These are phyloP conservation scores for Colletotrichum sp. DNA, from an alignment of 2,329 filamentous ascomycete genomes.

Conservation along the genomic window DNA sequence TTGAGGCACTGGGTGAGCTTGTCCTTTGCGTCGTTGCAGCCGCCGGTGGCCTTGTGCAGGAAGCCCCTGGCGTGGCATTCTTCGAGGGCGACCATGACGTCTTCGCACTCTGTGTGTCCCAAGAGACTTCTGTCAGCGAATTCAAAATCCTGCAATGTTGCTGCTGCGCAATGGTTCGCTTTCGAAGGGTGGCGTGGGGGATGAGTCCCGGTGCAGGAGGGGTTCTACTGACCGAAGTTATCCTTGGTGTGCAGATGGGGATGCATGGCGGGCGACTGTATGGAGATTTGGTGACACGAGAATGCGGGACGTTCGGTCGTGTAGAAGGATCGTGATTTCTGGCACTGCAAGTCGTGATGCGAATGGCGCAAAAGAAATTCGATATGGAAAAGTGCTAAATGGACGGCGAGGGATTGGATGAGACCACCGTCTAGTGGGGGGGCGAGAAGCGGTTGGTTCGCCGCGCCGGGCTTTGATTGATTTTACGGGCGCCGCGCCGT, in stretches of 20 bases:
- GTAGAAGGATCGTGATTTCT: background rate
- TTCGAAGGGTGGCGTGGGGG: background rate
- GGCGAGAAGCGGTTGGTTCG: background rate
- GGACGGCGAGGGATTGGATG: conserved; percentile 7
- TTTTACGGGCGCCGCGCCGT: background rate
- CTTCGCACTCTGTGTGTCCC: conserved; percentile 78
- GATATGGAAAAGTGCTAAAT: conserved; percentile 1
- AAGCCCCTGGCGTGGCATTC: conserved; percentile 95
- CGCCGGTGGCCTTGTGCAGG: conserved; percentile 87
- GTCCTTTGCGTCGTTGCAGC: conserved; percentile 87
- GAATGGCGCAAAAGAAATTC: conserved; percentile 1
- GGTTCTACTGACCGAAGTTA: conserved; percentile 70
- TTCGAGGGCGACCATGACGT: conserved; percentile 91
- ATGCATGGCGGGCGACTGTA: conserved; percentile 73
- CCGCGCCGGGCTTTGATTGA: conserved; percentile 4
- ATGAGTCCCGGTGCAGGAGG: background rate
- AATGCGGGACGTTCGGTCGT: background rate
- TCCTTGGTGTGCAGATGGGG: conserved; percentile 95
- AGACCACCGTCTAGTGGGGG: background rate
- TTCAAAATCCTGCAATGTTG: background rate
- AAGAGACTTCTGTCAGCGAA: background rate
- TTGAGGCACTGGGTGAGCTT: conserved; percentile 86
- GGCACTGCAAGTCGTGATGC: background rate
- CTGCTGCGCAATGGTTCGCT: background rate
- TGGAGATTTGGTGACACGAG: background rate